Base-by-base conservation (phyloP, 75 land plant species). In the Ceratopteris richardii region DNA sequence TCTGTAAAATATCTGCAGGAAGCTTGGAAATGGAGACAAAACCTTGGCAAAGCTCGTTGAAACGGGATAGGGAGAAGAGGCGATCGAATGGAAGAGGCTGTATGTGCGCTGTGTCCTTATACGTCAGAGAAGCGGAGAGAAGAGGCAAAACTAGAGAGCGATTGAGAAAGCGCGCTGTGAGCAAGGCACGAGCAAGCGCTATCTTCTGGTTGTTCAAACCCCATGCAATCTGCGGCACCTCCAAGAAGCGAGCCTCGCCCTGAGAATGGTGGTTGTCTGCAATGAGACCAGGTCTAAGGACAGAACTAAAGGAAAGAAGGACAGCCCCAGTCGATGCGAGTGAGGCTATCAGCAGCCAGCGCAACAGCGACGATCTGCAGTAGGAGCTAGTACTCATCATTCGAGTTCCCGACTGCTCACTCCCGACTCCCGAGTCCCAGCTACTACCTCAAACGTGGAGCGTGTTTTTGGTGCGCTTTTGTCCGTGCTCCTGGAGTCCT, bases 191-290 rank as follows among this genome's bases (percentile, higher is more conserved):
- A 6, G 97, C 97, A 43, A 92, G 63, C 26, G 97, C 97, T 9
- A 92, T 92, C 72, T 92, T 92, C 68, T 92, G 97, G 60, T 92
- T 92, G 84, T 92, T 92, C n/a, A 92, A 66, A 0, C 97, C 97
- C 97, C 94, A 92, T 0, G 77, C 77, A 23, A 92, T 87, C 63
- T 92, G 97, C 50, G 97, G 97, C 33, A 82, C 89, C 66, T 82
- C 79, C 58, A 92, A 31, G 44, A 82, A 88, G 27, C 54, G 54
- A 26, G 27, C 9, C 37, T 33, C 37, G 37, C 37, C 37, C 3
- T 33, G 37, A 33, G 3, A 33, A 33, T 9, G 3, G 9, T 33
- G 37, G 3, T 9, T 9, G n/a, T n/a, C n/a, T n/a, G n/a, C n/a
- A n/a, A n/a, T n/a, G n/a, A n/a, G n/a, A 33, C 37, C 37, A 33